phyloP scores from a whole-genome alignment of 2,329 filamentous ascomycete species.

The Calonectria fujianensis region DNA sequence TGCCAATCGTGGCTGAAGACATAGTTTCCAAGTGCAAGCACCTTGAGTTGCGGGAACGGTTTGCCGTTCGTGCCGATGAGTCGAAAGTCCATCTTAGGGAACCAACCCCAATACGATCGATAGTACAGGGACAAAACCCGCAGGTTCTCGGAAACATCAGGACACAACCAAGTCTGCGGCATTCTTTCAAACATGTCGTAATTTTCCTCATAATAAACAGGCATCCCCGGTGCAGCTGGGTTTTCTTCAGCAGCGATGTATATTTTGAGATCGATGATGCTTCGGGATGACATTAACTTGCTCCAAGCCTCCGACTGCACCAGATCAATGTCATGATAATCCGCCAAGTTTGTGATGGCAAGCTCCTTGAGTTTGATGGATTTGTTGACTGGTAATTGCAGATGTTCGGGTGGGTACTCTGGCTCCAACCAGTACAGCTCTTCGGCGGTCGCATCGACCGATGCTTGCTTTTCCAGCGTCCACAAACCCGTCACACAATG shows the following conservation, averaged over 20 bases:
- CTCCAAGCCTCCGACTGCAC: constrained; percentile 30
- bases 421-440: not conserved
- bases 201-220: constrained; percentile 25
- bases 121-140: constrained; percentile 63
- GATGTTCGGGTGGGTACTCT: not conserved
- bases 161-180: constrained; percentile 48
- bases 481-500: constrained; percentile 45
- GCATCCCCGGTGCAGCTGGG: not conserved
- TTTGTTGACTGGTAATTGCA: accelerated
- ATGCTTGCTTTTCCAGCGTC: constrained; percentile 33
- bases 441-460: constrained; percentile 24
- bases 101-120: constrained; percentile 62
- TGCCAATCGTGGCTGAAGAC: constrained; percentile 67
- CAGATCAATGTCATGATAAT: constrained; percentile 18
- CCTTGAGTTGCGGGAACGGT: constrained; percentile 62
- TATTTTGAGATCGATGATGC: constrained; percentile 33
- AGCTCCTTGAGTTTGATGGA: constrained; percentile 36
- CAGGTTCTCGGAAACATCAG: constrained; percentile 48
- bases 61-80: constrained; percentile 20
- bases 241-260: constrained; percentile 21
- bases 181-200: constrained; percentile 50
- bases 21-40: constrained; percentile 63
- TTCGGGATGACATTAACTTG: not conserved
- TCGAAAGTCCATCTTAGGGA: constrained; percentile 61
- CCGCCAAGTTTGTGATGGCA: constrained; percentile 43